Evolutionary conservation across 73 alveolate genomes (phyloP), one percentile per base, ranked within the genome.

Genomic region (Stentor coeruleus): DNA sequence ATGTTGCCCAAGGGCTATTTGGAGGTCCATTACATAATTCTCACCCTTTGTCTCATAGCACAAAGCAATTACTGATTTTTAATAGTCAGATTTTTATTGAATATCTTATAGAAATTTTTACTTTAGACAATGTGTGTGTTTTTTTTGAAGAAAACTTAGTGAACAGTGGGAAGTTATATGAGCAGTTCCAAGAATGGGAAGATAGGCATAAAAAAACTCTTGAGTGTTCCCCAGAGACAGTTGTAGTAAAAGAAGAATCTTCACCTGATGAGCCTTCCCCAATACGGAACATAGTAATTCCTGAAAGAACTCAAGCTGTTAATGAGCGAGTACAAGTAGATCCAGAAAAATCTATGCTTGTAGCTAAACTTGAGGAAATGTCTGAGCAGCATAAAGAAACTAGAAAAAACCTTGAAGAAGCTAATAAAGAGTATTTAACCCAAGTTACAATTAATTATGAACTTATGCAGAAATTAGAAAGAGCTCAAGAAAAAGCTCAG

Each of bases 1-100:
- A 20, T 0, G 49, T 66, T 14, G 37, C 33, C 11, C 11, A 20
- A 26, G 79, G 79, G 11, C n/a, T 66, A 31, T 20, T 31, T 66
- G 79, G 79, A 20, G n/a, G 79, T 1, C 79, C 79, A 28, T 66
- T 66, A 33, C n/a, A 20, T 66, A 20, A 37, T 20, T 66, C 79
- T 20, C 79, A 66, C 33, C 79, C 79, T 66, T 2, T 66, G 33
- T 66, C 79, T 28, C 40, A 66, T 26, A 20, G n/a, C 41, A 66
- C 40, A 20, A 20, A 20, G 2, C 79, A 66, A 66, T 40, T 66
- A 20, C n/a, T 66, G 42, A 66, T 66, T 1, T 66, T 31, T 0
- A 20, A 20, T 40, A 20, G 40, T 0, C 40, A 66, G 33, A 31
- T 31, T 33, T 2, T 66, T 20, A 11, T 66, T 66, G n/a, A 20